Evolutionary conservation across 306 rosid genomes (phyloP), one percentile per base, ranked within the genome.

Genomic region (Comarum palustre): DNA sequence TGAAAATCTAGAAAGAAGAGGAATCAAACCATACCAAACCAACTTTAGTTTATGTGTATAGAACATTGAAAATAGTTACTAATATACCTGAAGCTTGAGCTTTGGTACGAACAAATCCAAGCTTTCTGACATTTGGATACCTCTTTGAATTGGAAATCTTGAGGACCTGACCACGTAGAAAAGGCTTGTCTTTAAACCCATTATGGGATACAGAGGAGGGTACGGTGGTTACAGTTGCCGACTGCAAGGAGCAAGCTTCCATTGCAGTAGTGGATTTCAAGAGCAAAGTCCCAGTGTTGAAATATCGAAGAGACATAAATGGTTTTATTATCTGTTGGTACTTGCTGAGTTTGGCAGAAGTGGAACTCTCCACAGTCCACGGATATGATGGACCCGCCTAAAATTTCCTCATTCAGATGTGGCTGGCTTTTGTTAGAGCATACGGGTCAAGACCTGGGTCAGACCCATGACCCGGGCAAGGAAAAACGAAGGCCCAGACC

Each of bases 311-410:
- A 65, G 51, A 66, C 59, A 65, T 43, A 27, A 66, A 74, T 75
- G 75, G 61, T 68, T 42, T 41, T 42, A 17, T 79, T 73, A 82
- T 83, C 86, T 81, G 22, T 57, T 58, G 51, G 71, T 27, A 54
- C 81, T 80, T 76, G 17, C 57, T 76, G 41, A 50, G 77, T 73
- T 66, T 75, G 80, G 83, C 73, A 69, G 79, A 43, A 73, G 66
- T 47, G 68, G 77, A 79, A 73, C 60, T 77, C 66, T 80, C 76
- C 78, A 68, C 81, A 55, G 71, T 80, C 41, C 82, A 77, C 74
- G 87, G 98, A 90, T 93, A 87, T 84, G 88, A 86, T 89, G 87
- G 92, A 82, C 48, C 92, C 97, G 46, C 82, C 12, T 39, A 59
- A 68, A 27, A 57, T 66, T 69, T 63, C 61, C 12, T 4, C 1